phyloP scores from a whole-genome alignment of 495 filamentous ascomycete genomes.

The Penicillium pancosmium region DNA sequence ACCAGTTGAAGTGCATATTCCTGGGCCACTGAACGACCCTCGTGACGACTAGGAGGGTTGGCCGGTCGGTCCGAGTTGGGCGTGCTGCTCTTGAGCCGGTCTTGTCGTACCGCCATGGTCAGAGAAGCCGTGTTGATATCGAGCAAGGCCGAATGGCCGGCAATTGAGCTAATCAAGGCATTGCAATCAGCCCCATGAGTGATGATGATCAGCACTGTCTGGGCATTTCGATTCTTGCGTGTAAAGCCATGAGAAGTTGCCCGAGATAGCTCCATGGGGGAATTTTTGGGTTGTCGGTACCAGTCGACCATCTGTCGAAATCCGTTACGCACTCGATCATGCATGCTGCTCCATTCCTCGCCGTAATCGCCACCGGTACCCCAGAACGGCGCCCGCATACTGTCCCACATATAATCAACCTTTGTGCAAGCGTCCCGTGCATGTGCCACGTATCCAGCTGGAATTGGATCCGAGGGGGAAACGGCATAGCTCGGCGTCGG shows the following conservation, averaged over 20 bases:
- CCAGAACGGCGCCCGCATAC: constrained; percentile 76
- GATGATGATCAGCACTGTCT: constrained; percentile 86
- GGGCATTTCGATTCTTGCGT: constrained; percentile 61
- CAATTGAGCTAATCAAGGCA: constrained; percentile 88
- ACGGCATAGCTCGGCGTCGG: constrained; percentile 84
- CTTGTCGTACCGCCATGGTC: constrained; percentile 81
- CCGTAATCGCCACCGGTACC: constrained; percentile 85
- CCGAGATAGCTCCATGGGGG: constrained; percentile 22
- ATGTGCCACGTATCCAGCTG: constrained; percentile 84
- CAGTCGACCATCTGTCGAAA: constrained; percentile 75
- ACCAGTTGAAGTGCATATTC: constrained; percentile 77
- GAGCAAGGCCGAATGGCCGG: constrained; percentile 82
- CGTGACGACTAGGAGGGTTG: constrained; percentile 14
- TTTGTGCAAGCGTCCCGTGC: constrained; percentile 86
- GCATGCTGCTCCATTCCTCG: constrained; percentile 96
- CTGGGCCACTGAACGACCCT: constrained; percentile 47
- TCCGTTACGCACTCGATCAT: constrained; percentile 79
- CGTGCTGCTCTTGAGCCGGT: constrained; percentile 32
- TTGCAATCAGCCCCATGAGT: constrained; percentile 99
- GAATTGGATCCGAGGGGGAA: constrained; percentile 77
- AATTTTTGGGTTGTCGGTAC: constrained; percentile 65
- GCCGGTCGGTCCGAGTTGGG: constrained; percentile 23
- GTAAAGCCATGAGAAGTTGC: constrained; percentile 43
- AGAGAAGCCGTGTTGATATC: constrained; percentile 89
- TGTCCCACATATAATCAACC: constrained; percentile 95